Evolutionary conservation across 2,329 filamentous ascomycete species (phyloP), one percentile per base, ranked within the genome.

Genomic region (Venturia pyrina): DNA sequence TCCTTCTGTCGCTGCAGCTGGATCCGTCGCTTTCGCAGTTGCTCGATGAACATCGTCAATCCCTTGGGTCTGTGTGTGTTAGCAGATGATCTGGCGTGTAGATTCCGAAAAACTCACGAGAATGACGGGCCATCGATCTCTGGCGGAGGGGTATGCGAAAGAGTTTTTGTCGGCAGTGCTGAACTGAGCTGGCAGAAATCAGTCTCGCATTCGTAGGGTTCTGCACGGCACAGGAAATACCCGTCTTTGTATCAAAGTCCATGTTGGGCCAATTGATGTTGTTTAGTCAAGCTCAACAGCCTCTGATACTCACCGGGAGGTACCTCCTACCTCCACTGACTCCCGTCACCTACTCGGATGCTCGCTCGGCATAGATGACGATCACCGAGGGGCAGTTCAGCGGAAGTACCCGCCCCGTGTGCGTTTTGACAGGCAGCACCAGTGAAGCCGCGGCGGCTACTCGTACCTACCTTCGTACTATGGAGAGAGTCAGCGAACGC

Each of bases 1-100:
- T 72, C 95, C 95, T 76, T 98, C 95, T 32, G 84, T 84, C 43
- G 82, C 77, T 73, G 89, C 89, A 67, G 85, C 82, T 11, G 86
- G 77, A 63, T 91, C 85, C 44, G 83, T 80, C 64, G 81, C 80
- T 66, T 81, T 78, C 43, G 81, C 80, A 4, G 89, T 83, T 8
- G 89, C 83, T 64, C 90, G 89, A 78, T 96, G 92, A n/a, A 96
- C 83, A 76, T 98, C 93, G 75, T 99, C 93, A 72, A 99, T 95
- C 66, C 89, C 90, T 74, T 92, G 87, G 19, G 95, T 98, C 91
- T 96, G 32, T 19, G 56, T 21, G 21, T 28, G 44, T 66, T 32
- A 46, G 43, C 19, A 28, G 10, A 17, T 53, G 3, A 17, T 28
- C 48, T 1, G 21, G 1, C 4, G 0, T 5, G 15, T 13, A 7